Conservation (phyloP, 345 rosid species). For the Cochlearia excelsa region DNA sequence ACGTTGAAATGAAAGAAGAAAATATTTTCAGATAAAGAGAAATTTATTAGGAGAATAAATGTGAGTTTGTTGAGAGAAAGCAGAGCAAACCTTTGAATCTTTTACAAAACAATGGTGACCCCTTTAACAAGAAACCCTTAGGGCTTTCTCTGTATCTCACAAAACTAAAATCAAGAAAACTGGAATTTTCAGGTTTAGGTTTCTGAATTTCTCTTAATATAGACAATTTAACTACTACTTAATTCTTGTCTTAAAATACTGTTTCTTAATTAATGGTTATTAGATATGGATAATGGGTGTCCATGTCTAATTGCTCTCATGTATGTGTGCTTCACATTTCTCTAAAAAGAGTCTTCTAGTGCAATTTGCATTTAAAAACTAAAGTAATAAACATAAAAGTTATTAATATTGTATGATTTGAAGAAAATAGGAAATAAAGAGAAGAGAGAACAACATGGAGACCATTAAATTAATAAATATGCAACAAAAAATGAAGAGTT, state of each 20-base stretch:
- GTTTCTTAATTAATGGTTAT: neutral
- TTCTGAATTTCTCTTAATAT: constrained; percentile 34
- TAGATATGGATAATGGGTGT: constrained; percentile 12
- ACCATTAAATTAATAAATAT: constrained; percentile 31
- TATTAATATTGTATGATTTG: neutral
- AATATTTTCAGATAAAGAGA: constrained; percentile 8
- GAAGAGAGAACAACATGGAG: constrained; percentile 28
- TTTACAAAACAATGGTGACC: constrained; percentile 22
- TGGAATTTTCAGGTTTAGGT: constrained; percentile 27
- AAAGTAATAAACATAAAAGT: constrained; percentile 1
- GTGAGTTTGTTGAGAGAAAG: constrained; percentile 1
- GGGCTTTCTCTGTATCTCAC: constrained; percentile 15
- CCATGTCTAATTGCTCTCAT: constrained; percentile 26
- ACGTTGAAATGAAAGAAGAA: constrained; percentile 3
- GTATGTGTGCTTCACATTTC: constrained; percentile 35
- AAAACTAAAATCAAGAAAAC: neutral
- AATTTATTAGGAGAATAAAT: neutral
- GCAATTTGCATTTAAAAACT: too few relatives aligned
- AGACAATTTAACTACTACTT: constrained; percentile 28
- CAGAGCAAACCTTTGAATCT: constrained; percentile 29
- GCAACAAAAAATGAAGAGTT: neutral
- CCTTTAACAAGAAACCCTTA: constrained; percentile 28
- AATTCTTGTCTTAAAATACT: too few relatives aligned
- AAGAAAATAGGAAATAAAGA: too few relatives aligned
- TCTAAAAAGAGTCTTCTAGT: too few relatives aligned